These are phyloP conservation scores for Porphyrellus cyaneotinctus DNA, from an alignment of 768 basidiomycete species.

Conservation along the genomic window DNA sequence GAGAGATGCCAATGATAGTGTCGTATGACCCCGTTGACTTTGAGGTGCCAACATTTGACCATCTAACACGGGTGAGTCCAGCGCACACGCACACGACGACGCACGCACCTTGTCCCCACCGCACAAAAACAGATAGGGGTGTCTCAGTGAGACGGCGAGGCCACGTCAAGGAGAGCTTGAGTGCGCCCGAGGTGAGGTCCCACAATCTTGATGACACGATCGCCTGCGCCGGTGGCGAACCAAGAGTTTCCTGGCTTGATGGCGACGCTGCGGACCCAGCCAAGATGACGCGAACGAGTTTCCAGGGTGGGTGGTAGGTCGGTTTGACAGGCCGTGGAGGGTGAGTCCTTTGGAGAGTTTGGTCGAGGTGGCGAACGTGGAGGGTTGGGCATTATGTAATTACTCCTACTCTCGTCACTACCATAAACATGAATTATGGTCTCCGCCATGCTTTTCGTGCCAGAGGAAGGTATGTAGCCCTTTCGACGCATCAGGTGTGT, in stretches of 20 bases:
- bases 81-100: neutral
- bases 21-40: constrained; percentile 97
- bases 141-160: constrained; percentile 84
- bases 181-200: constrained; percentile 96
- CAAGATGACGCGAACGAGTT: constrained; percentile 90
- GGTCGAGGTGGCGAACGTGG: constrained; percentile 61
- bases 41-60: constrained; percentile 99
- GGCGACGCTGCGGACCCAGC: constrained; percentile 95
- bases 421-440: too few relatives aligned
- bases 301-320: constrained; percentile 95
- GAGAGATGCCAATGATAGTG: constrained; percentile 99
- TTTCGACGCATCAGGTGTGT: too few relatives aligned
- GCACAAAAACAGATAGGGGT: constrained; percentile 96
- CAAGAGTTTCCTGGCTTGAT: constrained; percentile 98
- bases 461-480: too few relatives aligned
- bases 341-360: constrained; percentile 86
- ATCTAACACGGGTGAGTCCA: constrained; percentile 51
- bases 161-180: constrained; percentile 97
- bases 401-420: too few relatives aligned
- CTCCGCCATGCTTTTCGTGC: too few relatives aligned
- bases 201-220: constrained; percentile 98
- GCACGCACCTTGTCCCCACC: constrained; percentile 89
- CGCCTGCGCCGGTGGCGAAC: constrained; percentile 98
- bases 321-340: constrained; percentile 92
- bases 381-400: constrained; percentile 57